Base-by-base conservation (phyloP, 2,329 filamentous ascomycete species). In the Bimuria novae-zelandiae region DNA sequence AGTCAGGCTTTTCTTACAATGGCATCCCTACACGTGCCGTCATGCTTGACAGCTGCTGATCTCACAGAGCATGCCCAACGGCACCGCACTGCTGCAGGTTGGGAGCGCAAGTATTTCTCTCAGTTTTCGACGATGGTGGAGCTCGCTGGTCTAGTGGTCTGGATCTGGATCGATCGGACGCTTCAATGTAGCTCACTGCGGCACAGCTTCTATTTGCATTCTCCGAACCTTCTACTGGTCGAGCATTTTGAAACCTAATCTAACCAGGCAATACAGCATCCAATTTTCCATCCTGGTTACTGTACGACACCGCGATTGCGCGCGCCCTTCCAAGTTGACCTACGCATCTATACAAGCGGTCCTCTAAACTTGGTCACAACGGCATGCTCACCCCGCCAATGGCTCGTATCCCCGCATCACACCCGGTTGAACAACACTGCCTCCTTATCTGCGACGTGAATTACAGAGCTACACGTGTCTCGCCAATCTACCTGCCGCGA, bases 31-130 rank as follows among this genome's bases (percentile, higher is more conserved):
- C 43, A 39, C 25, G 35, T 33, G 35, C 21, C 21, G 25, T 39
- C 41, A 30, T 16, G 27, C 5, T 42, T 36, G 36, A 27, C 21
- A 29, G 21, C 16, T 27, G 23, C 37, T 37, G 51, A 43, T 36
- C 22, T 49, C 51, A 53, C n/a, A 44, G 5, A 33, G 35, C 44
- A 32, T 49, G 33, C 51, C 44, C 50, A 52, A 35, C 29, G 35
- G n/a, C 22, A 14, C 21, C 21, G 32, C 44, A 37, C 23, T 7
- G n/a, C 17, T 25, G 32, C 45, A 30, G 27, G 8, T 21, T 14
- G 29, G 22, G 25, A n/a, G 11, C 17, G 21, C 33, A 30, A 22
- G 22, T 39, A 12, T 10, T 27, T 27, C 25, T 27, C 25, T 5
- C 25, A 5, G 10, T 10, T 19, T 39, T 16, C 45, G 23, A 35